Evolutionary conservation across 495 filamentous ascomycete species (phyloP).

Genomic region (Lophium mytilinum): DNA sequence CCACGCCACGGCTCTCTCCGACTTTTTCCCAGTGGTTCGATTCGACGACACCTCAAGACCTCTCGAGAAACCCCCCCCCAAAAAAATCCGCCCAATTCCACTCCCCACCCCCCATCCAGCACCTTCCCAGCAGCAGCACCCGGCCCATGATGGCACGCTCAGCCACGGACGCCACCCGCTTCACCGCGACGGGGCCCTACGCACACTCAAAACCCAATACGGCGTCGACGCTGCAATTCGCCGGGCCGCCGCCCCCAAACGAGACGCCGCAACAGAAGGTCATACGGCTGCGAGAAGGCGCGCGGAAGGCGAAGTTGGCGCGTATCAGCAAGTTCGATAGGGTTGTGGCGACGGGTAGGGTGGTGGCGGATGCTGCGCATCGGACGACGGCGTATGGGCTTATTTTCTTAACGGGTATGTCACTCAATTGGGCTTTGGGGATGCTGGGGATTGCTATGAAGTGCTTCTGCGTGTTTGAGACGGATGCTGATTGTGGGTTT

Average conservation of each 20-base stretch:
- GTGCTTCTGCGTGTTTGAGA: neutral
- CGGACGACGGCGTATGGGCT: conserved; percentile 63
- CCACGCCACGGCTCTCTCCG: neutral
- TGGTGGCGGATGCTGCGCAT: conserved; percentile 78
- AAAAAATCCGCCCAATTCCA: conserved; percentile 5
- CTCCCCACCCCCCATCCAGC: neutral
- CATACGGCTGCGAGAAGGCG: conserved; percentile 71
- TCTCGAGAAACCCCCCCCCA: no score
- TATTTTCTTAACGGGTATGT: conserved; percentile 71
- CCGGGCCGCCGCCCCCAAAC: conserved; percentile 29
- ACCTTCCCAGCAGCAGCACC: neutral
- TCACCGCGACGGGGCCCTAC: conserved; percentile 87
- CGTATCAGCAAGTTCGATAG: conserved; percentile 60
- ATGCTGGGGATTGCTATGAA: neutral
- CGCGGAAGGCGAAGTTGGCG: conserved; percentile 58
- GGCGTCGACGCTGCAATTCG: conserved; percentile 25
- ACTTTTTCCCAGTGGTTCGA: conserved; percentile 1
- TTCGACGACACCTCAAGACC: neutral
- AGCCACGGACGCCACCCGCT: conserved; percentile 87
- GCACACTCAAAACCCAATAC: conserved; percentile 56
- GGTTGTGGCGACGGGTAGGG: conserved; percentile 57
- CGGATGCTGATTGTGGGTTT: conserved; percentile 1
- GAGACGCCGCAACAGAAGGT: conserved; percentile 92
- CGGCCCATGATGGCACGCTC: conserved; percentile 63
- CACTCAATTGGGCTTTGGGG: no score